Percentiles rank a stretch among this genome's conserved stretches.
Conservation (phyloP, 2,329 filamentous ascomycete species). For the Aureobasidium sp. region DNA sequence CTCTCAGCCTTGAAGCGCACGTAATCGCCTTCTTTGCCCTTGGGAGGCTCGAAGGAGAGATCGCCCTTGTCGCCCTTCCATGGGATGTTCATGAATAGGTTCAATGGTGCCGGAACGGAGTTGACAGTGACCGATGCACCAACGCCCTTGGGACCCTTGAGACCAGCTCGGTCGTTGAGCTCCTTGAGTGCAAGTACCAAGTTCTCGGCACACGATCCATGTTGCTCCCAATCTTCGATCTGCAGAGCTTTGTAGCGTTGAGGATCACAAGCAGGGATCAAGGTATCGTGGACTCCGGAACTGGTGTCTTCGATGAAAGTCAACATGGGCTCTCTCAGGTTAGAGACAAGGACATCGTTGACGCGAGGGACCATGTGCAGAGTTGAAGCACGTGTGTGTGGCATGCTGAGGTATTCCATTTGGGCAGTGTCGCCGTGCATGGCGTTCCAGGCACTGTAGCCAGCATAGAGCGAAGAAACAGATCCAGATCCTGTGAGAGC, state of each 20-base stretch:
- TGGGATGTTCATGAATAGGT: slow-evolving; percentile 41
- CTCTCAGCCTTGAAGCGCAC: slow-evolving; percentile 35
- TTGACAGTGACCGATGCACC: slow-evolving; percentile 41
- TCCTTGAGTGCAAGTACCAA: slow-evolving; percentile 40
- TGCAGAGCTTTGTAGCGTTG: slow-evolving; percentile 33
- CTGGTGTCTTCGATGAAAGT: slow-evolving; percentile 38
- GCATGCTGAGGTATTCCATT: slow-evolving; percentile 40
- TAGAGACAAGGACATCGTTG: slow-evolving; percentile 35
- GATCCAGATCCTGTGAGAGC: slow-evolving; percentile 40
- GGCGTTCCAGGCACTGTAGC: slow-evolving; percentile 38
- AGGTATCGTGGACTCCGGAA: slow-evolving; percentile 36
- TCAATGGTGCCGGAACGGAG: slow-evolving; percentile 37
- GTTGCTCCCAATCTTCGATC: slow-evolving; percentile 36
- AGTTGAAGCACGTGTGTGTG: slow-evolving; percentile 34
- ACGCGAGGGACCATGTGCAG: slow-evolving; percentile 33
- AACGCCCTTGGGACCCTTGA: slow-evolving; percentile 37
- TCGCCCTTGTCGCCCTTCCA: slow-evolving; percentile 31
- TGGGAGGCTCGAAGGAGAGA: slow-evolving; percentile 32
- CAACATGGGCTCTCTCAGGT: slow-evolving; percentile 37
- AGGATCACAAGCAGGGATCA: slow-evolving; percentile 41
- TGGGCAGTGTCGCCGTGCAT: slow-evolving; percentile 24
- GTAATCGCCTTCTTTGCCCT: slow-evolving; percentile 33
- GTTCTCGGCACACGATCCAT: slow-evolving; percentile 41
- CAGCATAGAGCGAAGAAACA: slow-evolving; percentile 38
- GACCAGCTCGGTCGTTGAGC: slow-evolving; percentile 36